Conservation (phyloP, 305 asterid genomes). For the Euphrasia arctica region DNA sequence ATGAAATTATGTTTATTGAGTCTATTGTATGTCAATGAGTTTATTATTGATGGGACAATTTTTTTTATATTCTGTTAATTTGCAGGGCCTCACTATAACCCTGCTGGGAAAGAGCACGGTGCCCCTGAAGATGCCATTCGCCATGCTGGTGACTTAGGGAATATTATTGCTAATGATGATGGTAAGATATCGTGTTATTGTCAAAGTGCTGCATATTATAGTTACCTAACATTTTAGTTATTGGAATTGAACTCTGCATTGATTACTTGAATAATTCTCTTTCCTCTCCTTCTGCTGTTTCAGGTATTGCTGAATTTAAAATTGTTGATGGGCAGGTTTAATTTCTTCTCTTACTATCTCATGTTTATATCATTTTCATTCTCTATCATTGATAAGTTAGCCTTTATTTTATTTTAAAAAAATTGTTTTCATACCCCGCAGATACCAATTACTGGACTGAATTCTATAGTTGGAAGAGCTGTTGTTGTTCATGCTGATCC, state of each 20-base stretch:
- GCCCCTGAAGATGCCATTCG: conserved; percentile 87
- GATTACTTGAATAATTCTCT: neutral
- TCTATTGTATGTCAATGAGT: neutral
- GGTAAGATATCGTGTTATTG: conserved; percentile 38
- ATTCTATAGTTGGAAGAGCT: conserved; percentile 90
- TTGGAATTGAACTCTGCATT: conserved; percentile 12
- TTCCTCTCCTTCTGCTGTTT: conserved; percentile 6
- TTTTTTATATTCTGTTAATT: neutral
- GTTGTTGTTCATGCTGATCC: conserved; percentile 96
- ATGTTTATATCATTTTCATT: neutral
- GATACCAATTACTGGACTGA: conserved; percentile 83
- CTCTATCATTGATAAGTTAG: conserved; percentile 18
- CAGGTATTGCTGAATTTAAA: conserved; percentile 69
- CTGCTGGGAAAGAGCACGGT: conserved; percentile 83
- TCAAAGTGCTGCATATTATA: neutral
- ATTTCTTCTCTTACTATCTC: conserved; percentile 14
- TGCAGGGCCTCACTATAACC: conserved; percentile 94
- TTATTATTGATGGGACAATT: neutral
- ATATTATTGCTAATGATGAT: conserved; percentile 71
- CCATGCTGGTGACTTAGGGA: conserved; percentile 99
- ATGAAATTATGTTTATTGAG: neutral
- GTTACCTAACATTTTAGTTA: conserved; percentile 7
- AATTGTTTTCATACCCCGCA: conserved; percentile 22
- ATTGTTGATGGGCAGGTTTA: conserved; percentile 70
- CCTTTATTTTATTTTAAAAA: neutral